These are phyloP conservation scores for Aspergillus bridgeri DNA, from an alignment of 495 filamentous ascomycete species.

Conservation along the genomic window DNA sequence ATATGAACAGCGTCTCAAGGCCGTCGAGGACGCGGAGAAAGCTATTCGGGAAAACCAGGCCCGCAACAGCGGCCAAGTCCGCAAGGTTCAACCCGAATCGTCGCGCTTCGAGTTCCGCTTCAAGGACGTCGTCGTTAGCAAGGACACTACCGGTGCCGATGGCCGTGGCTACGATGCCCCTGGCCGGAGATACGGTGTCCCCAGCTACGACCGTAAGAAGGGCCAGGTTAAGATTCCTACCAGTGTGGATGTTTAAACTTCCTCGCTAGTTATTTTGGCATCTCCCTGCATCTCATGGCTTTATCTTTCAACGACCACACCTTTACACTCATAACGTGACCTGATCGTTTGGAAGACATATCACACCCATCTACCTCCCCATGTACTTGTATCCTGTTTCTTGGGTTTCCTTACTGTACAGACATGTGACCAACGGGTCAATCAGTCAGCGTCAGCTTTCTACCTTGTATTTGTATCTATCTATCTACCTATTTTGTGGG, in stretches of 20 bases:
- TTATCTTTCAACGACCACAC: not conserved
- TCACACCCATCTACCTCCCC: not conserved
- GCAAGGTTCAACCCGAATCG: constrained; percentile 43
- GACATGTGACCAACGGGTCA: constrained; percentile 4
- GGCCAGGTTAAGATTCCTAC: constrained; percentile 71
- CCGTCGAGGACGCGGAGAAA: constrained; percentile 37
- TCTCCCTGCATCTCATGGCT: not conserved
- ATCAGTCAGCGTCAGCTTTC: constrained; percentile 4
- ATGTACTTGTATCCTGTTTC: constrained; percentile 17
- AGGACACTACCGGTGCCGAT: constrained; percentile 56
- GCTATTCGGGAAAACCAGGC: constrained; percentile 36
- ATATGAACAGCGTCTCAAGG: constrained; percentile 42
- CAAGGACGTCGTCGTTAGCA: constrained; percentile 54
- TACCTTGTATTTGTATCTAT: constrained; percentile 4
- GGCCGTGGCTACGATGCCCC: constrained; percentile 54
- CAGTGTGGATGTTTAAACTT: constrained; percentile 46
- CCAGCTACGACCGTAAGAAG: constrained; percentile 67
- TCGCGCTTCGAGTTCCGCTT: constrained; percentile 82
- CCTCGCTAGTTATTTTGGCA: no score
- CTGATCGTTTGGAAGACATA: not conserved
- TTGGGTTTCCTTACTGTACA: constrained; percentile 24
- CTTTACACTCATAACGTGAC: not conserved
- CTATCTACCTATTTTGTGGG: not conserved
- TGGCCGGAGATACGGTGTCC: constrained; percentile 67
- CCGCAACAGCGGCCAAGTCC: constrained; percentile 35